A percentile compares a stretch with the other conserved stretches of the same genome.
Conservation (phyloP, 140 eudicot genomes). For the Senecio squalidus region DNA sequence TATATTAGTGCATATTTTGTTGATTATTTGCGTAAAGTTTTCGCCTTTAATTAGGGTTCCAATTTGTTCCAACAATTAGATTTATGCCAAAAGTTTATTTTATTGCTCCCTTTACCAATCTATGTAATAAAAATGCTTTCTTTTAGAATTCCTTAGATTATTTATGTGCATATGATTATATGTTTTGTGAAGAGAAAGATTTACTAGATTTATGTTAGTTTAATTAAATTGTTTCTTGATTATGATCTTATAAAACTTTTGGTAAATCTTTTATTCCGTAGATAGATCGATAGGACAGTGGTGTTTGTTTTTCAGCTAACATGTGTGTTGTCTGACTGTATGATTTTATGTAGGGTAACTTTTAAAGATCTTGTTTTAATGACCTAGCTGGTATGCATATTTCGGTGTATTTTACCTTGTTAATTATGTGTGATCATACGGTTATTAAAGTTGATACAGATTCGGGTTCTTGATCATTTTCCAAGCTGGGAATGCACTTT, state of each 20-base stretch:
- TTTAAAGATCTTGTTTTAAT: neutral
- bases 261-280: conserved; percentile 4
- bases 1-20: neutral
- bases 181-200: conserved; percentile 8
- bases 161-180: conserved; percentile 15
- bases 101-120: conserved; percentile 22
- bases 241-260: conserved; percentile 8
- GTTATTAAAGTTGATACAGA: neutral
- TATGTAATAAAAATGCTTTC: neutral
- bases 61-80: conserved; percentile 9
- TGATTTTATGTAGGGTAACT: conserved; percentile 39
- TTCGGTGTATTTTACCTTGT: neutral
- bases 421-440: no score
- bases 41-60: conserved; percentile 26
- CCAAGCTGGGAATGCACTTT: neutral
- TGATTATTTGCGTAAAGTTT: neutral
- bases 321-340: conserved; percentile 25
- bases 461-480: neutral
- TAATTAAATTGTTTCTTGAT: neutral
- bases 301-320: conserved; percentile 22
- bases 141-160: neutral
- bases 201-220: neutral
- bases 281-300: conserved; percentile 16
- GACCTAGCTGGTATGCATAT: conserved; percentile 2
- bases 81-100: conserved; percentile 16